Conservation (phyloP, 257 asterid species). For the Solanum boliviense region DNA sequence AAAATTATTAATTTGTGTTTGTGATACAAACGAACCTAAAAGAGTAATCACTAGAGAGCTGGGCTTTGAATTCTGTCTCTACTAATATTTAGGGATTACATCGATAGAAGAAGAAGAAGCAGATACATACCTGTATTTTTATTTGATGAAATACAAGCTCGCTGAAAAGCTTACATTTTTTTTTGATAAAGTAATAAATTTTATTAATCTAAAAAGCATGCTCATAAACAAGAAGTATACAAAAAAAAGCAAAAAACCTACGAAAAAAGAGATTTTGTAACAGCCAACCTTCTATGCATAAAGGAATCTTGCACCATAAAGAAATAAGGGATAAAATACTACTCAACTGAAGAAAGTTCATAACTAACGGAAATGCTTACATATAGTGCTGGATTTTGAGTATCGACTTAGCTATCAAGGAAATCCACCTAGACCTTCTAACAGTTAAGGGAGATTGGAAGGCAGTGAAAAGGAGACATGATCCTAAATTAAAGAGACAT, state of each 20-base stretch:
- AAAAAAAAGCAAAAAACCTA: background rate
- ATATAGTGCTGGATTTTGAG: background rate
- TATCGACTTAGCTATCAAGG: background rate
- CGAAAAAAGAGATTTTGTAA: background rate
- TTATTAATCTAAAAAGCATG: background rate
- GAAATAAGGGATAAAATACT: background rate
- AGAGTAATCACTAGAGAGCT: background rate
- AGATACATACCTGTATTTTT: background rate
- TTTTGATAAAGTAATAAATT: background rate
- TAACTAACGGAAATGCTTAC: background rate
- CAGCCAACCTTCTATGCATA: background rate
- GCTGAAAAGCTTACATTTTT: background rate
- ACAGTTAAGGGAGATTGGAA: background rate
- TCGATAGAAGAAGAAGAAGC: background rate
- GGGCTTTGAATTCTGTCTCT: background rate
- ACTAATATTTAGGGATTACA: background rate
- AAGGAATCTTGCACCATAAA: background rate
- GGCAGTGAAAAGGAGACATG: background rate
- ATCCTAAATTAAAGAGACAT: background rate
- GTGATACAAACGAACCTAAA: background rate
- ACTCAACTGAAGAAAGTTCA: background rate
- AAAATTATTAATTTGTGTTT: background rate
- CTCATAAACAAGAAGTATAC: background rate
- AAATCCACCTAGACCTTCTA: background rate
- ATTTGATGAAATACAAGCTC: background rate